Percentiles rank a stretch among this genome's conserved stretches.
These are phyloP conservation scores for Galerina sulciceps DNA, from an alignment of 768 basidiomycete genomes.

Conservation along the genomic window DNA sequence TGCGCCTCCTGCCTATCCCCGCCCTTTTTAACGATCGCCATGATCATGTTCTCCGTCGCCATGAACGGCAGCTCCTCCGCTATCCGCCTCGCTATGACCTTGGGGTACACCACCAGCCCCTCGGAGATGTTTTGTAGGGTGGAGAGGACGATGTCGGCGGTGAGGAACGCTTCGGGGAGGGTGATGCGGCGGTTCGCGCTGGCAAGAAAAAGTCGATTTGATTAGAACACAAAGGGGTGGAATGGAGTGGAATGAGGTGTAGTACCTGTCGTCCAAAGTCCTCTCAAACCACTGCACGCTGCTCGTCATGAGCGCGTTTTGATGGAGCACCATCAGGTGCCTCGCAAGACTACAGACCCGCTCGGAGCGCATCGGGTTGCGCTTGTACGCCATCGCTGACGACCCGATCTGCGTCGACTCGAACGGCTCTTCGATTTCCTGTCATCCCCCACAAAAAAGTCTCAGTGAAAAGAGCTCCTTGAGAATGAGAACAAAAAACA, in stretches of 20 bases:
- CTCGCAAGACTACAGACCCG: conserved; percentile 95
- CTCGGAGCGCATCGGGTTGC: conserved; percentile 99
- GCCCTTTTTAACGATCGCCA: conserved; percentile 95
- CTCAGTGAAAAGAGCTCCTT: not conserved
- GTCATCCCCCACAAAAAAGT: not conserved
- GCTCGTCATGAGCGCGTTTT: conserved; percentile 94
- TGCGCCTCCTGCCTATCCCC: conserved; percentile 97
- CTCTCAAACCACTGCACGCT: conserved; percentile 99
- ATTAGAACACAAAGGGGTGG: no score
- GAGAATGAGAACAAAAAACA: no score
- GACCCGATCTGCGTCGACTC: conserved; percentile 98
- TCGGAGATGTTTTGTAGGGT: conserved; percentile 97
- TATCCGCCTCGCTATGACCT: conserved; percentile 91
- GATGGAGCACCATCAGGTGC: conserved; percentile 94
- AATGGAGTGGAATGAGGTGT: no score
- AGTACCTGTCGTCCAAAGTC: conserved; percentile 91
- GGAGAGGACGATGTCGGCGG: conserved; percentile 94
- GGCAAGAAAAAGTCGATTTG: conserved; percentile 38
- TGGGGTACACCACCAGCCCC: conserved; percentile 98
- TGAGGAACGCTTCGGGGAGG: conserved; percentile 95
- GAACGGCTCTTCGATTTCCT: conserved; percentile 99
- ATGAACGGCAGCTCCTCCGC: conserved; percentile 97
- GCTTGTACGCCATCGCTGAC: conserved; percentile 98
- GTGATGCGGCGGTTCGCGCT: conserved; percentile 95
- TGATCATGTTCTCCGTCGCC: conserved; percentile 99